Evolutionary conservation across 768 basidiomycete species (phyloP), one percentile per base, ranked within the genome.

Genomic region (Tephrocybe sp.): DNA sequence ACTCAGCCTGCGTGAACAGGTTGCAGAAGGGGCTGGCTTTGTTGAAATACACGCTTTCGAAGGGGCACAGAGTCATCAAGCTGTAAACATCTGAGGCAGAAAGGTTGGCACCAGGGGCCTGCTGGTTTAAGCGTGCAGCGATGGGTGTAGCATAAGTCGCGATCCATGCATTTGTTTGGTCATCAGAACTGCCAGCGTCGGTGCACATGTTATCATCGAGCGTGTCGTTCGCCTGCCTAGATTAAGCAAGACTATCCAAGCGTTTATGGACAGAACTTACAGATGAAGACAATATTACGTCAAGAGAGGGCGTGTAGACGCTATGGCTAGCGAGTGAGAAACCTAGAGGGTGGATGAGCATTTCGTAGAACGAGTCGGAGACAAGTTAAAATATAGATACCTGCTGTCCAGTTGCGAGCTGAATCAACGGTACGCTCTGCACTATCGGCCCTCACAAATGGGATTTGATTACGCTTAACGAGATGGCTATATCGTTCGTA

Each of bases 21-120:
- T 64, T 65, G 64, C 93, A 96, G 67, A 89, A 92, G 0, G 78
- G 79, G 55, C 86, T 87, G 47, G 68, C 57, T 22, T 55, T 58
- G 44, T 72, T 73, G 42, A 65, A 72, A n/a, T 72, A 79, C 48
- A 80, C 73, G n/a, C 80, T 87, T 58, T 92, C 87, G 60, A 94
- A 92, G 0, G 89, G 77, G 62, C 93, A 95, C 39, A 94, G 70
- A 2, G 82, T 77, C 65, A 91, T 81, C 31, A 94, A 71, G 50
- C 70, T 74, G 44, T 73, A 69, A 2, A 83, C 68, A 56, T 95
- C 87, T 5, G 55, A 49, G 11, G 76, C 58, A 0, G 69, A 72
- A 20, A 96, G 67, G 22, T 79, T 71, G 1, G 85, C 84, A 22
- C 84, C 86, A 2, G 82, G 82, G 0, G 87, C 79, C 30, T 74